Base-by-base conservation (phyloP, 805 yeast species). In the Kazachstania kunashirensis region DNA sequence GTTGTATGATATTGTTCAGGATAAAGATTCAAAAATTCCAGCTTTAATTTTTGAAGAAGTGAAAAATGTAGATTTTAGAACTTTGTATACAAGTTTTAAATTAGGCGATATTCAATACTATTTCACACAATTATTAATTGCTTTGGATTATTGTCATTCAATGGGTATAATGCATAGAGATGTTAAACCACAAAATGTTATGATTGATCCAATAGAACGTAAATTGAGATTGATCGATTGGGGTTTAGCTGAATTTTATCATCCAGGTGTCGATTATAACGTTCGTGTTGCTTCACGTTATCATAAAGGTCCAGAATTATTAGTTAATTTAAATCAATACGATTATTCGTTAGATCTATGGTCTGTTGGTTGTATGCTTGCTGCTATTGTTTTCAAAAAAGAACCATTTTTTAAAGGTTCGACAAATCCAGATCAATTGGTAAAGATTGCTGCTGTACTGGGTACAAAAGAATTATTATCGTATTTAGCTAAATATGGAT, bases 141-240 rank as follows among this genome's bases (percentile, higher is more conserved):
- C 96, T 0, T 68, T 88, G 45, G 94, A 88, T 63, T 86, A 72
- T 59, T 79, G 84, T 37, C 96, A 88, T 63, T 81, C 94, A 5
- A 82, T 82, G 79, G 96, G 96, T 25, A 84, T 88, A 46, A 85
- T 85, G 80, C 96, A 85, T 61, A 69, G 96, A 56, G 96, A 85
- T 61, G 95, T 85, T 34, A 85, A 85, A 57, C 95, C 95, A 9
- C 95, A 85, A 59, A 85, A 85, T 53, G 84, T 85, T 30, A 85
- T 85, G 95, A 85, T 85, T 48, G 95, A 86, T 61, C 95, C 85
- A 43, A 63, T 67, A 31, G 53, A 61, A 36, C 71, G 70, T 46
- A 63, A 66, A 28, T 63, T 86, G 52, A 71, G 89, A 49, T 71
- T 86, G 38, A 86, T 86, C 45, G 96, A 86, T 63, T 86, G 96